Evolutionary conservation across 2,329 filamentous ascomycete species (phyloP).

Genomic region (Calonectria leucothoes): DNA sequence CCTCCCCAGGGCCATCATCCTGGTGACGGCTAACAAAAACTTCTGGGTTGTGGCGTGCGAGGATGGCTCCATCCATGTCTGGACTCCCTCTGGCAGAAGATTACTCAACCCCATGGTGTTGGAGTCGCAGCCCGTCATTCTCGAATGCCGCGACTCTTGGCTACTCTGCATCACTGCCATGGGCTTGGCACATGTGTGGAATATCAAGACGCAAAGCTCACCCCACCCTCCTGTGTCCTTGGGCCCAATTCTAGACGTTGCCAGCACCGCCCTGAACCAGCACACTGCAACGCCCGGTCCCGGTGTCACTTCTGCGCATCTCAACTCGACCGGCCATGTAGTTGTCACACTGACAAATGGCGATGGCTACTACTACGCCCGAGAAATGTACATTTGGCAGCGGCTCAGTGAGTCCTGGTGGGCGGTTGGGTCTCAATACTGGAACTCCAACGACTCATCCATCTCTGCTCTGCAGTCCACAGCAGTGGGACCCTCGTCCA

Average conservation of each 20-base stretch:
- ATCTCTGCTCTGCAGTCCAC: constrained; percentile 83
- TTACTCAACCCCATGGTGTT: constrained; percentile 86
- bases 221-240: constrained; percentile 92
- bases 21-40: constrained; percentile 88
- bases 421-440: constrained; percentile 97
- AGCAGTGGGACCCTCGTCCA: constrained; percentile 69
- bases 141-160: constrained; percentile 92
- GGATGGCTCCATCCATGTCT: constrained; percentile 89
- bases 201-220: constrained; percentile 83
- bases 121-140: constrained; percentile 92
- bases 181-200: constrained; percentile 94
- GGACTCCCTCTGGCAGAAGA: constrained; percentile 91
- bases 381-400: constrained; percentile 91
- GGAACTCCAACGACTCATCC: constrained; percentile 96
- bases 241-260: constrained; percentile 88
- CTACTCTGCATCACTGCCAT: constrained; percentile 89
- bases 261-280: constrained; percentile 80
- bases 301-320: constrained; percentile 87
- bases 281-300: constrained; percentile 82
- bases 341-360: constrained; percentile 94
- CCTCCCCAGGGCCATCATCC: constrained; percentile 85
- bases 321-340: constrained; percentile 88
- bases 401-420: constrained; percentile 97
- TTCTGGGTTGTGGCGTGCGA: constrained; percentile 96
- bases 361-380: constrained; percentile 91